These are phyloP conservation scores for Pseudopyricularia cyperi DNA, from an alignment of 2,329 filamentous ascomycete species.

Conservation along the genomic window DNA sequence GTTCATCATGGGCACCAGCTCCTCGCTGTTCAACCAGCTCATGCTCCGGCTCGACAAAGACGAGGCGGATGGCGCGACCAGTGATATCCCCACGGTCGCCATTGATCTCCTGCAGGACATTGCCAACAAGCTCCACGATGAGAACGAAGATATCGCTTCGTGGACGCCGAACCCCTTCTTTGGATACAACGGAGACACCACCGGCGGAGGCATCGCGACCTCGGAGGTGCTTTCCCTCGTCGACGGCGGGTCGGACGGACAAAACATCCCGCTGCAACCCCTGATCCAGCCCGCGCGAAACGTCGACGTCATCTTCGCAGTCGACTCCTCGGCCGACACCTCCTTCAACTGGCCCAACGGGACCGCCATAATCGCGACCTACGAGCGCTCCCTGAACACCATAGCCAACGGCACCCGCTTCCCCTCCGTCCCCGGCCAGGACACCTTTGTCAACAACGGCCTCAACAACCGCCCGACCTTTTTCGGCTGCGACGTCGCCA, in stretches of 20 bases:
- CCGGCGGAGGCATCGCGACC: slow-evolving; percentile 21
- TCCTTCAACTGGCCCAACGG: slow-evolving; percentile 46
- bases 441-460: slow-evolving; percentile 43
- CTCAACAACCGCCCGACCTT: slow-evolving; percentile 48
- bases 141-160: slow-evolving; percentile 32
- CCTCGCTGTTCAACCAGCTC: slow-evolving; percentile 71
- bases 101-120: slow-evolving; percentile 36
- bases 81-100: slow-evolving; percentile 30
- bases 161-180: slow-evolving; percentile 50
- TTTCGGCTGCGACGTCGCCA: slow-evolving; percentile 42
- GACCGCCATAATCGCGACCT: slow-evolving; percentile 42
- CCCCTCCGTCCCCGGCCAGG: slow-evolving; percentile 40
- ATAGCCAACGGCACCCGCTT: slow-evolving; percentile 43
- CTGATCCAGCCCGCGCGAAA: slow-evolving; percentile 34
- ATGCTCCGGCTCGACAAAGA: slow-evolving; percentile 40
- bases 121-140: slow-evolving; percentile 38
- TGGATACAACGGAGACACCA: slow-evolving; percentile 29
- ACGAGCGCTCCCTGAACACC: slow-evolving; percentile 33
- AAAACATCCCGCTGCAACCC: slow-evolving; percentile 39
- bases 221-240: slow-evolving; percentile 28
- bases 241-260: slow-evolving; percentile 34
- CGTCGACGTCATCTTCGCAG: slow-evolving; percentile 51
- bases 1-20: slow-evolving; percentile 77
- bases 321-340: slow-evolving; percentile 52
- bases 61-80: slow-evolving; percentile 28